Percentiles rank a stretch among this genome's conserved stretches.
Evolutionary conservation across 225 moss, liverwort and hornwort species (phyloP).

Genomic region (Ulota crispa): DNA sequence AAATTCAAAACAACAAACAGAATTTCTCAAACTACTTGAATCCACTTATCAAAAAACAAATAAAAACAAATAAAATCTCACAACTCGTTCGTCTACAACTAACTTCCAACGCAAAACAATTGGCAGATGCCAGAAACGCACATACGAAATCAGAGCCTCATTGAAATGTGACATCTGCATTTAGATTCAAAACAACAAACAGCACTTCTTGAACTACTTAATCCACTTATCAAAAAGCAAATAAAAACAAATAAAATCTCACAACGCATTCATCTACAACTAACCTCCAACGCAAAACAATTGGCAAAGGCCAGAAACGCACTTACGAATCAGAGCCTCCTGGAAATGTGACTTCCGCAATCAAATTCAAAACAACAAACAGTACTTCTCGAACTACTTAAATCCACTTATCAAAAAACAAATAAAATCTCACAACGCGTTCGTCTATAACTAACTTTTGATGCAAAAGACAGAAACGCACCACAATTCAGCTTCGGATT

Average conservation of each 20-base stretch:
- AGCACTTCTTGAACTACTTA: background rate
- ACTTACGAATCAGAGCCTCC: background rate
- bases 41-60: no score
- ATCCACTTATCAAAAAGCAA: no score
- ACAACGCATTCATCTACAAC: background rate
- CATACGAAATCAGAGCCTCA: background rate
- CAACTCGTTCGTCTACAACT: background rate
- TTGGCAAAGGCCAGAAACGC: background rate
- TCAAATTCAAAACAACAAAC: background rate
- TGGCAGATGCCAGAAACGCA: background rate
- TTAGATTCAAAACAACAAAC: background rate
- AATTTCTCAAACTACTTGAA: background rate
- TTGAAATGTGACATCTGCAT: background rate
- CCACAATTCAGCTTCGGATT: slow-evolving; percentile 4
- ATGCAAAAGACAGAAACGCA: background rate
- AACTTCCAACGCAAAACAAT: background rate
- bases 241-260: background rate
- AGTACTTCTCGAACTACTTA: background rate
- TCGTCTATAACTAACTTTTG: background rate
- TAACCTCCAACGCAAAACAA: background rate
- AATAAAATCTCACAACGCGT: background rate
- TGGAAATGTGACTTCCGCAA: background rate
- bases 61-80: background rate
- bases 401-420: background rate
- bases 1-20: background rate